Conservation (phyloP, 768 basidiomycete species). For the Trametes elegans region DNA sequence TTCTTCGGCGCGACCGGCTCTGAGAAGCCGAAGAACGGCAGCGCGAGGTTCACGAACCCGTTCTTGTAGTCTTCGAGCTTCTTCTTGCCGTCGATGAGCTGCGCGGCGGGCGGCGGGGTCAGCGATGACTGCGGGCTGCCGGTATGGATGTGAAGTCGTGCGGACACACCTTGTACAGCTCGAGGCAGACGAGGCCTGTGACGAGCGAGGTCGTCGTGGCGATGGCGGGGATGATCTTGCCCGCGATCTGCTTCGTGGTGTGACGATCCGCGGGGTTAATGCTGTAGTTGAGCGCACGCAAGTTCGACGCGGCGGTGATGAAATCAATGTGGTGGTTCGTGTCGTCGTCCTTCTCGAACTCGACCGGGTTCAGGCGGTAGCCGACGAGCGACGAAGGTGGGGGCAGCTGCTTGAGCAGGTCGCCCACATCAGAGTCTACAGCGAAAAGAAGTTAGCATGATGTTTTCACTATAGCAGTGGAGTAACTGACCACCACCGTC, state of each 20-base stretch:
- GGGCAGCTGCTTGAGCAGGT: conserved; percentile 70
- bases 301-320: conserved; percentile 95
- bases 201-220: conserved; percentile 97
- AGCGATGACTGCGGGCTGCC: background rate
- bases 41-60: conserved; percentile 94
- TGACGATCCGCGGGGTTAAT: conserved; percentile 87
- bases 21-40: conserved; percentile 99
- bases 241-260: conserved; percentile 95
- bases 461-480: background rate
- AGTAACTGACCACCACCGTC: conserved; percentile 38
- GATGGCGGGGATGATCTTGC: conserved; percentile 99
- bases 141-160: background rate
- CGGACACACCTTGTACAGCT: conserved; percentile 84
- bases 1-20: conserved; percentile 92
- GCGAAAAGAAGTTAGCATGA: too few relatives aligned
- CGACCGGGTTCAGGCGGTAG: conserved; percentile 92
- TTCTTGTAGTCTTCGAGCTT: conserved; percentile 97
- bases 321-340: conserved; percentile 98
- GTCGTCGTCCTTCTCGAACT: conserved; percentile 99
- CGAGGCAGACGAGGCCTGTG: conserved; percentile 93
- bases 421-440: conserved; percentile 41
- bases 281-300: conserved; percentile 92
- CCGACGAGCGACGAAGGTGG: conserved; percentile 90
- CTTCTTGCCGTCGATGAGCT: conserved; percentile 95
- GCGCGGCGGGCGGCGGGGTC: too few relatives aligned